Base-by-base conservation (phyloP, 345 rosid genomes). In the Rhodamnia rubescens region DNA sequence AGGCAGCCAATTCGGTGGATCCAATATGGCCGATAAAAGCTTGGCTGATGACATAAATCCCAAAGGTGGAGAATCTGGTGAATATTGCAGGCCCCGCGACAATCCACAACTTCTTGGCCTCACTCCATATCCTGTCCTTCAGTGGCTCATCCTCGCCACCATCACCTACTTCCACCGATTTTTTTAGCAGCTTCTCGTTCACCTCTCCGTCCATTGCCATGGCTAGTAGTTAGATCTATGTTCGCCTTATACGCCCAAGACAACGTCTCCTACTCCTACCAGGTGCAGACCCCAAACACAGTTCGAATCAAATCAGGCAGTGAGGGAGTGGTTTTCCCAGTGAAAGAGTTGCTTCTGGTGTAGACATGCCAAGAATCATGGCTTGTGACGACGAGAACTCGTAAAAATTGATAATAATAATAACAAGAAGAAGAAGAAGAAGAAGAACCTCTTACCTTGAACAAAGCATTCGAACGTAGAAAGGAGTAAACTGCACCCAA, bases 21-120 rank as follows among this genome's bases (percentile, higher is more conserved):
- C 98, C 95, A 69, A 95, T 89, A 81, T 94, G 98, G 0, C 98
- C 98, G 7, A 94, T 85, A 78, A 94, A 96, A 6, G 95, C 96
- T 85, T 94, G 98, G 69, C 87, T 94, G 85, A 95, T 86, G 4
- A 95, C 85, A 50, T 85, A 86, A 13, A 91, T 85, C 14, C 97
- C 98, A 13, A 92, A 94, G 21, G 95, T 92, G 4, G 98, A 94
- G 83, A 94, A 89, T 82, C 93, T 88, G 0, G 96, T 92, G 90
- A 96, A 92, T 85, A 95, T 94, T 12, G 98, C 98, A 27, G 98
- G 98, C 1, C 86, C 98, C 14, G 97, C 98, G 2, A 96, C 93
- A 18, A 85, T 61, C 98, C 98, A 95, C 82, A 93, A 83, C 92
- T 90, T 94, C 90, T 94, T 96, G 6, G 58, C 84, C 87, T 96